Evolutionary conservation across 805 yeast genomes (phyloP).

Genomic region (Starmera quercuum): DNA sequence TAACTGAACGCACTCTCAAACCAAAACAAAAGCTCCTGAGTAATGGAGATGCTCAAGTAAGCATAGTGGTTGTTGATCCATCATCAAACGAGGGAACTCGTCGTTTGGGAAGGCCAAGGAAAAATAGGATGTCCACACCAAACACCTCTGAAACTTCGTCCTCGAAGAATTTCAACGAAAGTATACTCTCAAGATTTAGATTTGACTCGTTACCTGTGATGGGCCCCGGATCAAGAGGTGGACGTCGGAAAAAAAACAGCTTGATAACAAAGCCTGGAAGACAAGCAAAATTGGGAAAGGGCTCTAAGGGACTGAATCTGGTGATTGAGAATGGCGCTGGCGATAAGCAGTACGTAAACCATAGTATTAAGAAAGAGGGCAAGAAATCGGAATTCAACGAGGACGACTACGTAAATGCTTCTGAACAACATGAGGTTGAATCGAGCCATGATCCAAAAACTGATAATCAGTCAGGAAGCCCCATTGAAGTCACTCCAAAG

Average conservation of each 20-base stretch:
- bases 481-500: too few relatives aligned
- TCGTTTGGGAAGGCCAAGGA: conserved; percentile 21
- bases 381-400: too few relatives aligned
- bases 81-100: conserved; percentile 15
- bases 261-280: conserved; percentile 2
- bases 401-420: too few relatives aligned
- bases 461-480: too few relatives aligned
- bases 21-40: conserved; percentile 16
- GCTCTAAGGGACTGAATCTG: not conserved
- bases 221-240: conserved; percentile 23
- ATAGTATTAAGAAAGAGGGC: not conserved
- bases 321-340: not conserved
- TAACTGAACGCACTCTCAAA: not conserved
- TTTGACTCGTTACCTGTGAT: conserved; percentile 16
- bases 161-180: conserved; percentile 13
- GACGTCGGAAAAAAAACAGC: conserved; percentile 7
- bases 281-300: conserved; percentile 1
- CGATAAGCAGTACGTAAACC: not conserved
- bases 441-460: too few relatives aligned
- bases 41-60: conserved; percentile 16
- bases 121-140: conserved; percentile 1
- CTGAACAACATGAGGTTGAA: too few relatives aligned
- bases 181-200: conserved; percentile 17
- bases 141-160: conserved; percentile 5
- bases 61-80: conserved; percentile 21